phyloP scores from a whole-genome alignment of 169 alveolate genomes.

The Babesia bovis region DNA sequence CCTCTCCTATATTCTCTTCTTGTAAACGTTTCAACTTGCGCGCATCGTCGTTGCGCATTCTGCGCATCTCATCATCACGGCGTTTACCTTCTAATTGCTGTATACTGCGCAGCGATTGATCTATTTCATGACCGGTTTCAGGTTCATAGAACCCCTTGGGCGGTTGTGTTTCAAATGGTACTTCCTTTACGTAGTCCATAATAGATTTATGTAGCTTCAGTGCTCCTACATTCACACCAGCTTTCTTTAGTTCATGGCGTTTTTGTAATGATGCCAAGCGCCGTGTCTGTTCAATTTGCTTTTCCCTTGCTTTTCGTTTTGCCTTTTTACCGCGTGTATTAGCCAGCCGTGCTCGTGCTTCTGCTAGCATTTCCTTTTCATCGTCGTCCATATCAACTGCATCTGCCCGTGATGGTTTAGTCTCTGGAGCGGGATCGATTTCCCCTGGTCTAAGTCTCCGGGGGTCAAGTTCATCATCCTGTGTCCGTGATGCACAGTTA shows the following conservation, averaged over 20 bases:
- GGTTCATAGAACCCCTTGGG: slow-evolving; percentile 91
- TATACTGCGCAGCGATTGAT: slow-evolving; percentile 74
- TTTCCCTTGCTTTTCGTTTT: slow-evolving; percentile 98
- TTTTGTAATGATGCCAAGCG: slow-evolving; percentile 95
- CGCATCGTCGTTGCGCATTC: slow-evolving; percentile 86
- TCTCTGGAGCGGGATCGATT: slow-evolving; percentile 99
- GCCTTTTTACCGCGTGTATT: slow-evolving; percentile 99
- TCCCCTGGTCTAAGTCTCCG: slow-evolving; percentile 98
- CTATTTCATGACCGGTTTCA: slow-evolving; percentile 84
- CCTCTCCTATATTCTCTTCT: slow-evolving; percentile 89
- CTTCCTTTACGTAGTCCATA: slow-evolving; percentile 92
- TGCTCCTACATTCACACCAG: slow-evolving; percentile 91
- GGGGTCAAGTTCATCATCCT: slow-evolving; percentile 88
- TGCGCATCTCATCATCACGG: slow-evolving; percentile 91
- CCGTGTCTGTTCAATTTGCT: slow-evolving; percentile 95
- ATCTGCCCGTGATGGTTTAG: slow-evolving; percentile 98
- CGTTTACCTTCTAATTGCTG: slow-evolving; percentile 86
- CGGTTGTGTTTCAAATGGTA: slow-evolving; percentile 93
- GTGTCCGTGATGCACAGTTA: not conserved
- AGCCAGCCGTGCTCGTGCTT: slow-evolving; percentile 99
- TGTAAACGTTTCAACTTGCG: slow-evolving; percentile 89
- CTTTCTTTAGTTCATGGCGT: slow-evolving; percentile 97
- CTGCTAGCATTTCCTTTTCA: slow-evolving; percentile 98
- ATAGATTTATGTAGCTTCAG: slow-evolving; percentile 85
- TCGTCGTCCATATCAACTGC: slow-evolving; percentile 99